Base-by-base conservation (phyloP, 345 rosid species). In the Ceriops tagal region DNA sequence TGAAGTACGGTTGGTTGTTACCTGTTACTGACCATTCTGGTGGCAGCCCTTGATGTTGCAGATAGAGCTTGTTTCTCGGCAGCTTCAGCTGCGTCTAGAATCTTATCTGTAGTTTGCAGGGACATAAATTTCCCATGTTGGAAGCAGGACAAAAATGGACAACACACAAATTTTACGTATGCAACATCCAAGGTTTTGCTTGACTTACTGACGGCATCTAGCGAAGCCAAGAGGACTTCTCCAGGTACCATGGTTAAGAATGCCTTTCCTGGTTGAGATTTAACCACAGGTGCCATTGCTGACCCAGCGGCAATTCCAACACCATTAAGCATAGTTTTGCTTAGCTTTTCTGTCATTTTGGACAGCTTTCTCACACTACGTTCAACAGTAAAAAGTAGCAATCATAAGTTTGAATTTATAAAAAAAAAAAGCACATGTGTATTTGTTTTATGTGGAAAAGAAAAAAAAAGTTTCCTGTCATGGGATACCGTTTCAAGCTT, bases 151-250 rank as follows among this genome's bases (percentile, higher is more conserved):
- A 10, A 8, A 56, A 56, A 11, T 22, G 59, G 13, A 8, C 28
- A 56, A 8, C 10, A 13, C 28, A 21, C 6, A 24, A 8, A 56
- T 22, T 24, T 56, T 56, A 8, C 4, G 30, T 8, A 9, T 15
- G 26, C 28, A 56, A 24, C 10, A 21, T 24, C 26, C 51, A 22
- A 53, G 16, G 5, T 47, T 10, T 39, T 11, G 53, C 28, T 35
- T 18, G 26, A 87, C 98, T 83, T 81, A 93, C 97, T 87, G 58
- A 91, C 84, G 28, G 98, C 95, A 67, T 93, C 98, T 51, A 93
- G 89, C 8, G 97, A 88, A 62, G 97, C 97, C 72, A 89, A 69
- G 58, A 91, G 84, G 59, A 91, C 96, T 72, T 91, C 86, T 70
- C 97, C 97, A 6, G 98, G 97, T 66, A 82, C 86, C 93, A 80